These are phyloP conservation scores for Agaricus blazei DNA, from an alignment of 768 basidiomycete genomes.

Conservation along the genomic window DNA sequence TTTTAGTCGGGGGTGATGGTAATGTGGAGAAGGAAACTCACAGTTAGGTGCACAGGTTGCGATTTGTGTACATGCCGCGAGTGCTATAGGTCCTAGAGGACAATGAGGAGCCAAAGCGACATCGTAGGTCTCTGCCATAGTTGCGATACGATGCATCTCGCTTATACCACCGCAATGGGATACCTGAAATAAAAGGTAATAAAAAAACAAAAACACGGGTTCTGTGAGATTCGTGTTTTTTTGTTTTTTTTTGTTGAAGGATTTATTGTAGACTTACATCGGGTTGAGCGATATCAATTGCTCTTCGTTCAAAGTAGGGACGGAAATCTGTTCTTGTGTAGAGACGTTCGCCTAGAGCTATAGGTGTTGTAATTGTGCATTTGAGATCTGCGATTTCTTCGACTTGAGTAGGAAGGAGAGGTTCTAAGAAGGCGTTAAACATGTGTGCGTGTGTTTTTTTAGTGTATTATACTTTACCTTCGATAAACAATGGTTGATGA, in stretches of 20 bases:
- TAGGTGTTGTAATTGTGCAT: constrained; percentile 49
- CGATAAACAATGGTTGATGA: constrained; percentile 58
- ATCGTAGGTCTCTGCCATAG: constrained; percentile 63
- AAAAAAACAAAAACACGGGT: neutral
- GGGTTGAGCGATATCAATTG: constrained; percentile 66
- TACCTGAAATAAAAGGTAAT: constrained; percentile 27
- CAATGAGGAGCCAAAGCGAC: constrained; percentile 71
- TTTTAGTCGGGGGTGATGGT: too few species aligned
- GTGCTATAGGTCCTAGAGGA: constrained; percentile 65
- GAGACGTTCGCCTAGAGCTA: constrained; percentile 58
- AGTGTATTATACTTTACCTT: constrained; percentile 29
- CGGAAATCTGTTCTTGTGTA: constrained; percentile 59
- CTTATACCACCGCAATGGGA: constrained; percentile 58
- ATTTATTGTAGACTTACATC: constrained; percentile 35
- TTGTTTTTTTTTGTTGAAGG: too few species aligned
- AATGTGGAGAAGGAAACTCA: constrained; percentile 17
- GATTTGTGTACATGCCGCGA: constrained; percentile 67
- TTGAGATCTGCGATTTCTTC: constrained; percentile 59
- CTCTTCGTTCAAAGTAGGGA: constrained; percentile 58
- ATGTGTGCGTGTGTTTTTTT: neutral
- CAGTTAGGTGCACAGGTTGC: constrained; percentile 57
- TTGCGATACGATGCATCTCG: constrained; percentile 53
- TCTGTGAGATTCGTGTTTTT: neutral
- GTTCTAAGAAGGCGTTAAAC: constrained; percentile 29
- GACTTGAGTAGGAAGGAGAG: constrained; percentile 54